Evolutionary conservation across 2,329 filamentous ascomycete species (phyloP).

Genomic region (Rhynchosporium graminicola): DNA sequence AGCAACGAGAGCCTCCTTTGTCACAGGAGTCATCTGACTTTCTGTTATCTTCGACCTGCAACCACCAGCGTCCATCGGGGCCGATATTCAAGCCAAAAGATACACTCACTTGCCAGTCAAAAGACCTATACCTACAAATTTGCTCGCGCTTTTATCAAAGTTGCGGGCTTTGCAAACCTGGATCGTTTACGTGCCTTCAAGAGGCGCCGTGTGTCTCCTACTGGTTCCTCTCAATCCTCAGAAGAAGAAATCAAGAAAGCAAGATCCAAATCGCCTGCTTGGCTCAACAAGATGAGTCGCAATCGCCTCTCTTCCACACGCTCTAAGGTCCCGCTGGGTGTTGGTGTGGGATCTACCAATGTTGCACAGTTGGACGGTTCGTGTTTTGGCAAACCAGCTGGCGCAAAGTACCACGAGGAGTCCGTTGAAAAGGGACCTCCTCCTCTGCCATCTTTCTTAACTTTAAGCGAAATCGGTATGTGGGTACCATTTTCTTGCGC

Average conservation of each 20-base stretch:
- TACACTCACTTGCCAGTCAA: not conserved
- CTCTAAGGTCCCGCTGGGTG: conserved; percentile 29
- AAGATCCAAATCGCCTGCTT: conserved; percentile 35
- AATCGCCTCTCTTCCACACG: conserved; percentile 34
- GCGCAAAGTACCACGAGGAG: conserved; percentile 16
- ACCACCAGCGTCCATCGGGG: not conserved
- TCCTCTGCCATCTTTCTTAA: conserved; percentile 54
- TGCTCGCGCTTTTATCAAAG: conserved; percentile 22
- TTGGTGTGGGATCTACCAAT: conserved; percentile 17
- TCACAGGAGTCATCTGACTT: conserved; percentile 20
- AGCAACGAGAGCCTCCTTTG: not conserved
- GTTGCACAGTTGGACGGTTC: conserved; percentile 26
- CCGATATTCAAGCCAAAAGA: conserved; percentile 16
- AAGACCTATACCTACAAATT: not conserved
- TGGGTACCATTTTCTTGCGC: conserved; percentile 21
- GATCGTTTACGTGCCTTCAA: conserved; percentile 39
- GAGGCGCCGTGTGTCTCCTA: conserved; percentile 35
- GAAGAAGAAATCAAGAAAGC: conserved; percentile 22
- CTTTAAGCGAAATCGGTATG: conserved; percentile 50
- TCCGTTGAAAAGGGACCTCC: conserved; percentile 17
- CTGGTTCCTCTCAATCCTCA: conserved; percentile 21
- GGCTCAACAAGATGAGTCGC: conserved; percentile 38
- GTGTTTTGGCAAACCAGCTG: conserved; percentile 23
- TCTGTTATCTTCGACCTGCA: conserved; percentile 12
- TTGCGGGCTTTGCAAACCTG: conserved; percentile 31